Evolutionary conservation across 495 filamentous ascomycete genomes (phyloP).

Genomic region (Staphylotrichum tortipilum): DNA sequence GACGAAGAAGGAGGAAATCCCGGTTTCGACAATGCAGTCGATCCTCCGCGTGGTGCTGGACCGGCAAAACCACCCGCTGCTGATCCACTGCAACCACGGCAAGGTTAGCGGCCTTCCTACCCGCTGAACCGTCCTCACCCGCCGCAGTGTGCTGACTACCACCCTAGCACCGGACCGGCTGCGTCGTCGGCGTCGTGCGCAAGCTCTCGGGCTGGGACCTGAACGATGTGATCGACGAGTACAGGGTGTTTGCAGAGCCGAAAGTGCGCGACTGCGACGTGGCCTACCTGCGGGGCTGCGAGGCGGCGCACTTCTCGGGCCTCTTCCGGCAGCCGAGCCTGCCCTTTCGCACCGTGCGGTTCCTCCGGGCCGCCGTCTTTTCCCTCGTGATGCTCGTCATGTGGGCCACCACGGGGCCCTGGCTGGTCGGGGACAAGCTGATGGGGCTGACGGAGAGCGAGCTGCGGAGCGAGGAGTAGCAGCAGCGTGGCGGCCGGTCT

Average conservation of each 20-base stretch:
- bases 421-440: not conserved
- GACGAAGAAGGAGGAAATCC: constrained; percentile 63
- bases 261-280: constrained; percentile 51
- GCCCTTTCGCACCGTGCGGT: constrained; percentile 16
- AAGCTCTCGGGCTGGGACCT: constrained; percentile 54
- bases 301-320: constrained; percentile 22
- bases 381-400: constrained; percentile 19
- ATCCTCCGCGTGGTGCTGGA: constrained; percentile 59
- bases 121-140: not conserved
- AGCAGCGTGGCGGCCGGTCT: too few relatives aligned
- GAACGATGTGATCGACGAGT: constrained; percentile 54
- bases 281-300: constrained; percentile 39
- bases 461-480: not conserved
- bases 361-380: constrained; percentile 19
- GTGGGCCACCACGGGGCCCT: constrained; percentile 20
- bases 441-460: constrained; percentile 1
- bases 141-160: constrained; percentile 10
- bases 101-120: constrained; percentile 44
- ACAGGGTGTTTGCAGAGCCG: constrained; percentile 53
- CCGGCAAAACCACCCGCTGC: constrained; percentile 58
- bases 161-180: constrained; percentile 72
- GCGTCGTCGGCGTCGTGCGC: constrained; percentile 64
- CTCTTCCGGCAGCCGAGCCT: constrained; percentile 10
- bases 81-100: constrained; percentile 86
- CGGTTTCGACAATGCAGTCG: constrained; percentile 50